A percentile compares a stretch with the other conserved stretches of the same genome.
Conservation (phyloP, 768 basidiomycete species). For the Rhizopogon vesiculosus region DNA sequence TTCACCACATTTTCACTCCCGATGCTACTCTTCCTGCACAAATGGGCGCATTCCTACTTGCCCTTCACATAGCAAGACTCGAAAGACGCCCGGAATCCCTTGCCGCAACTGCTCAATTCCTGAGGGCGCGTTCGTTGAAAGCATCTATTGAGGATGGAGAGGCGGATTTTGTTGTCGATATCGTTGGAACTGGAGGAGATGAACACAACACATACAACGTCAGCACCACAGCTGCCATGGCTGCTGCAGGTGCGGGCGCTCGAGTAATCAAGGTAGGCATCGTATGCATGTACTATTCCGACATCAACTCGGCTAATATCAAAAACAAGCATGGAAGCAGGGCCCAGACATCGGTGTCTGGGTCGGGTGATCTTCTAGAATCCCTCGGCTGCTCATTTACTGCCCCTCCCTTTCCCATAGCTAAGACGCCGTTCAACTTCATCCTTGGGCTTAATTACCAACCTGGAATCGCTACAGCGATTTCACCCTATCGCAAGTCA, state of each 20-base stretch:
- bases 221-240: slow-evolving; percentile 89
- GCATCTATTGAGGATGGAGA: slow-evolving; percentile 55
- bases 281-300: background rate
- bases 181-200: slow-evolving; percentile 62
- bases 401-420: slow-evolving; percentile 48
- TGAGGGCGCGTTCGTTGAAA: slow-evolving; percentile 63
- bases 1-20: slow-evolving; percentile 71
- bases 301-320: background rate
- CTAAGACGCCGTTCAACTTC: slow-evolving; percentile 80
- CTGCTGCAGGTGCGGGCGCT: slow-evolving; percentile 92
- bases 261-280: slow-evolving; percentile 84
- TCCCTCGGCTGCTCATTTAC: slow-evolving; percentile 76
- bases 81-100: slow-evolving; percentile 76
- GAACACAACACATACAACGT: slow-evolving; percentile 97
- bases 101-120: slow-evolving; percentile 70
- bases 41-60: slow-evolving; percentile 87
- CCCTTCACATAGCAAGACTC: slow-evolving; percentile 73
- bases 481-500: slow-evolving; percentile 80
- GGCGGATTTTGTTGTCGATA: slow-evolving; percentile 63
- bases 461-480: slow-evolving; percentile 71
- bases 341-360: slow-evolving; percentile 92
- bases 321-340: slow-evolving; percentile 75
- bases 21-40: slow-evolving; percentile 63
- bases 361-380: slow-evolving; percentile 89
- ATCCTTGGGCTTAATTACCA: slow-evolving; percentile 94